Evolutionary conservation across 2,329 filamentous ascomycete genomes (phyloP).

Genomic region (Cladorrhinum sp.): DNA sequence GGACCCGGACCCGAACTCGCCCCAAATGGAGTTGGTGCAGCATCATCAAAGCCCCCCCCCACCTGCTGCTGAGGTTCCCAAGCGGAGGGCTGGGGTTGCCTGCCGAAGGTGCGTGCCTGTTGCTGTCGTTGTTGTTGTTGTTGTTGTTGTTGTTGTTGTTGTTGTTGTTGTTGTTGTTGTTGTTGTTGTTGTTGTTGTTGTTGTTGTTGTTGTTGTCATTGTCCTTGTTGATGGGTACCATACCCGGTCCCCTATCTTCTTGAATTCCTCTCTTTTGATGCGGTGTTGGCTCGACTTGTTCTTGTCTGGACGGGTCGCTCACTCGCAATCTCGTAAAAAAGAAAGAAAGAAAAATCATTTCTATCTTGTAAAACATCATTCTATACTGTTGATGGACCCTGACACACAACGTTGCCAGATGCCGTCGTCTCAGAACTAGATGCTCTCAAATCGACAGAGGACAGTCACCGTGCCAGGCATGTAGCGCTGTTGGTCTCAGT

Average conservation of each 20-base stretch:
- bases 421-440: conserved; percentile 55
- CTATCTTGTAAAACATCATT: neutral
- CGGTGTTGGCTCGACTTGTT: too few species aligned
- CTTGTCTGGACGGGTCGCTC: neutral
- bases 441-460: conserved; percentile 48
- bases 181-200: too few species aligned
- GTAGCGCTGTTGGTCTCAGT: conserved; percentile 46
- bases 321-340: neutral
- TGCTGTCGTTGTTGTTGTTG: neutral
- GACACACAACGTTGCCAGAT: conserved; percentile 35
- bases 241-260: too few species aligned
- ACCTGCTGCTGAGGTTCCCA: conserved; percentile 28
- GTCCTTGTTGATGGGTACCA: neutral
- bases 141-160: too few species aligned
- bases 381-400: conserved; percentile 4
- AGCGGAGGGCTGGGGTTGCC: conserved; percentile 50
- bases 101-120: conserved; percentile 48
- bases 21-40: conserved; percentile 8
- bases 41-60: neutral
- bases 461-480: conserved; percentile 50
- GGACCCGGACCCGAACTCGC: neutral
- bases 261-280: neutral
- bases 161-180: too few species aligned
- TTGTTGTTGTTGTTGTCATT: too few species aligned
- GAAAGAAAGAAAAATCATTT: too few species aligned